Evolutionary conservation across 257 asterid genomes (phyloP), one percentile per base, ranked within the genome.

Genomic region (Solanum chmielewskii): DNA sequence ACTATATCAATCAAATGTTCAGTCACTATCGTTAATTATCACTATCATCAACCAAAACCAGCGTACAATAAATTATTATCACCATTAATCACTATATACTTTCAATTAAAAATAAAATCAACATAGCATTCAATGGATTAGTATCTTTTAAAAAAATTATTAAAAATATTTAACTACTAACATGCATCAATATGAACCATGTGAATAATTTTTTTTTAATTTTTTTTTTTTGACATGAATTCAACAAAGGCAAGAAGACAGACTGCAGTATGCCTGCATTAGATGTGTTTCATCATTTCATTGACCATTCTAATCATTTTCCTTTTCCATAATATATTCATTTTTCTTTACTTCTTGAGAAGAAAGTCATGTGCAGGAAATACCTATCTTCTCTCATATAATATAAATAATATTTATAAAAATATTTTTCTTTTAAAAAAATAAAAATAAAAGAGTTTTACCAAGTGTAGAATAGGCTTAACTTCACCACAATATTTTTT

Each of bases 231-330:
- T 37, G 1, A 27, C 11, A 47, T 27, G 68, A 27, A 27, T 37
- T 73, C 7, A 13, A 80, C 42, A 47, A 80, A 47, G 85, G 44
- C 68, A 47, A 80, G 29, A 45, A 27, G 68, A 80, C 68, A 80
- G 85, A 29, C 27, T 47, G 11, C 66, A 25, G 14, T 78, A 45
- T 78, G 41, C 41, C 84, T 44, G 41, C 59, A 78, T 78, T 14
- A 78, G 41, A 45, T 78, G 68, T 80, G 44, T 2, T 80, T 27
- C 85, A 45, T 80, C 68, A 45, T 80, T 80, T 80, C 68, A 47
- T 80, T 80, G 85, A 80, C 68, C 85, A 41, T 76, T 76, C 83
- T 41, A 76, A 76, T 76, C 83, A 76, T 76, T 76, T 76, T 41
- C 83, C 83, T 76, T 76, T 76, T 76, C 12, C 59, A 42, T 13